These are phyloP conservation scores for Fistulinella prunicolor DNA, from an alignment of 768 basidiomycete genomes.

Conservation along the genomic window DNA sequence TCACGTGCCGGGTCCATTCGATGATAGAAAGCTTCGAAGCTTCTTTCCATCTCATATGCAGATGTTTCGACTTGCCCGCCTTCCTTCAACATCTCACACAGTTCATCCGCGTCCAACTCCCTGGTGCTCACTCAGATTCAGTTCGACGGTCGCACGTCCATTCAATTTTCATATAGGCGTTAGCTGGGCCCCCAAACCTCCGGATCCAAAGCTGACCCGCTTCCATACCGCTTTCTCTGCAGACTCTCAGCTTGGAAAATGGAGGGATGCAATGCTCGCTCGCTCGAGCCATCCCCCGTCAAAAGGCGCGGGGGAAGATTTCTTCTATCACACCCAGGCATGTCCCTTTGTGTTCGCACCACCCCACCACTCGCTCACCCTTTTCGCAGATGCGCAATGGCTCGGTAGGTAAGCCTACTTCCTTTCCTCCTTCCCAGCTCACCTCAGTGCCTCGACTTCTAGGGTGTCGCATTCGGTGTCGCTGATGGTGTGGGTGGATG, in stretches of 20 bases:
- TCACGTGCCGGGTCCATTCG: constrained; percentile 21
- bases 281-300: constrained; percentile 40
- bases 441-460: constrained; percentile 15
- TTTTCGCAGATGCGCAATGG: constrained; percentile 63
- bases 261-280: constrained; percentile 65
- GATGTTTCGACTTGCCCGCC: constrained; percentile 15
- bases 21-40: neutral
- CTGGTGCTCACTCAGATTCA: constrained; percentile 15
- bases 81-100: neutral
- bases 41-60: neutral
- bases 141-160: constrained; percentile 39
- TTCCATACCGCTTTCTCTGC: constrained; percentile 50
- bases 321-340: constrained; percentile 69
- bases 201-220: constrained; percentile 35
- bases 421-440: constrained; percentile 14
- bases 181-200: constrained; percentile 76
- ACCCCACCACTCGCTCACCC: constrained; percentile 3
- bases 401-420: constrained; percentile 56
- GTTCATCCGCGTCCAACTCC: neutral
- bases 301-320: constrained; percentile 53
- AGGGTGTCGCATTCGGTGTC: constrained; percentile 80
- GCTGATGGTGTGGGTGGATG: constrained; percentile 96
- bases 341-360: constrained; percentile 22
- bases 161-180: constrained; percentile 75
- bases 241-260: constrained; percentile 57